Evolutionary conservation across 371 early-diverging fungal species (phyloP).

Genomic region (Mucor racemosus): DNA sequence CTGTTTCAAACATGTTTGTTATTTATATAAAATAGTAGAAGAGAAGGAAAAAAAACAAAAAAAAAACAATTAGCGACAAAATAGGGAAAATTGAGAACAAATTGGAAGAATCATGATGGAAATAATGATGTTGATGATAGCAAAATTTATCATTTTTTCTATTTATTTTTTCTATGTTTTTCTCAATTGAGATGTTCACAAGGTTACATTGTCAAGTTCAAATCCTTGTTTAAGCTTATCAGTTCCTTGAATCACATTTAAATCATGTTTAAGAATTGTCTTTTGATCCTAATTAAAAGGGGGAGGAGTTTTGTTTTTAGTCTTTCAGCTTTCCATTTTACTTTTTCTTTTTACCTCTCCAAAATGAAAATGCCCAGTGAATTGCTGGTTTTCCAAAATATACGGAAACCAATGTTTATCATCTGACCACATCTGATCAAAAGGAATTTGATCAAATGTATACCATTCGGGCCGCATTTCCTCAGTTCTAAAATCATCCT

Average conservation of each 20-base stretch:
- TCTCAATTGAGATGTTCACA: not conserved
- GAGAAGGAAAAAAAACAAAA: not conserved
- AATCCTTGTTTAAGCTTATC: not conserved
- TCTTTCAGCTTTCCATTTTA: too few species aligned
- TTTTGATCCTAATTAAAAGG: conserved; percentile 23
- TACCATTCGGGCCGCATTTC: conserved; percentile 73
- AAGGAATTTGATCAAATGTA: conserved; percentile 52
- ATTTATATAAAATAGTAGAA: not conserved
- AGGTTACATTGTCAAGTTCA: not conserved
- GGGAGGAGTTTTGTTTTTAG: not conserved
- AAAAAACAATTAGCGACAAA: not conserved
- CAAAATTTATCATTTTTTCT: not conserved
- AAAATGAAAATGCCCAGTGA: conserved; percentile 47
- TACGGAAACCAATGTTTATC: conserved; percentile 57
- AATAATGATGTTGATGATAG: not conserved
- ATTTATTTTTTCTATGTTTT: not conserved
- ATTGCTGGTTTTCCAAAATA: conserved; percentile 25
- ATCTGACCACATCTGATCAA: conserved; percentile 63
- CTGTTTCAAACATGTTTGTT: conserved; percentile 4
- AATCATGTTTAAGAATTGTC: conserved; percentile 13
- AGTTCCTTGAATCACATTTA: not conserved
- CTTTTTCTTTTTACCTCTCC: not conserved
- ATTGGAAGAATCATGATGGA: not conserved
- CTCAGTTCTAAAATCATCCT: conserved; percentile 46
- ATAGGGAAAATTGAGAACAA: not conserved